A percentile compares a stretch with the other conserved stretches of the same genome.
Conservation (phyloP, 257 asterid species). For the Jacaranda copaia region DNA sequence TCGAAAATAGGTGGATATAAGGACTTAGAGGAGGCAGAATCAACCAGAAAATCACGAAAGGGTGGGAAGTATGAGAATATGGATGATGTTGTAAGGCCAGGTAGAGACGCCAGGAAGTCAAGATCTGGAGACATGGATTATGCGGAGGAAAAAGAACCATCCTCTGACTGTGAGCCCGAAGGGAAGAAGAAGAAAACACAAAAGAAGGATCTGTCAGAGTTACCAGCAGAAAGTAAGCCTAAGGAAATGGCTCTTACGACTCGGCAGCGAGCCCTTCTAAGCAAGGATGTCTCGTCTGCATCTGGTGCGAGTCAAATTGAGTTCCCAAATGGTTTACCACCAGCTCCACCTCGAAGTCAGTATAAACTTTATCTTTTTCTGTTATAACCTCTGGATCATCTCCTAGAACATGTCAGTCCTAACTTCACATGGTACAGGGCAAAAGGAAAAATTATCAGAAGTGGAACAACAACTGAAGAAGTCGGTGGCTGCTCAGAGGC, state of each 20-base stretch:
- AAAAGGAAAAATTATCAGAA: constrained; percentile 82
- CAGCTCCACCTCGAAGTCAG: constrained; percentile 91
- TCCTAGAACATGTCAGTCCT: constrained; percentile 7
- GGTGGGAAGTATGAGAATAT: constrained; percentile 49
- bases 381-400: neutral
- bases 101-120: constrained; percentile 53
- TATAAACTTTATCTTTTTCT: constrained; percentile 21
- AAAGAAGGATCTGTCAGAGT: constrained; percentile 67
- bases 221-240: constrained; percentile 62
- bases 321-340: constrained; percentile 92
- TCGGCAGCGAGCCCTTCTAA: constrained; percentile 85
- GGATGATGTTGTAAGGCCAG: constrained; percentile 54
- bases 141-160: constrained; percentile 60
- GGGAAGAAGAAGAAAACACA: constrained; percentile 66
- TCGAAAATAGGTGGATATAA: constrained; percentile 57
- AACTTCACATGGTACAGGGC: constrained; percentile 55
- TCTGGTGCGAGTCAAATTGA: constrained; percentile 55
- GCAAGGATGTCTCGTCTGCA: constrained; percentile 58
- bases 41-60: constrained; percentile 53
- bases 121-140: constrained; percentile 70
- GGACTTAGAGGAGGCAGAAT: constrained; percentile 58
- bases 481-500: constrained; percentile 94
- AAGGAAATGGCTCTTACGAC: constrained; percentile 85
- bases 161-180: constrained; percentile 65
- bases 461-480: constrained; percentile 94